Base-by-base conservation (phyloP, 2,329 filamentous ascomycete genomes). In the Ramichloridium luteum region DNA sequence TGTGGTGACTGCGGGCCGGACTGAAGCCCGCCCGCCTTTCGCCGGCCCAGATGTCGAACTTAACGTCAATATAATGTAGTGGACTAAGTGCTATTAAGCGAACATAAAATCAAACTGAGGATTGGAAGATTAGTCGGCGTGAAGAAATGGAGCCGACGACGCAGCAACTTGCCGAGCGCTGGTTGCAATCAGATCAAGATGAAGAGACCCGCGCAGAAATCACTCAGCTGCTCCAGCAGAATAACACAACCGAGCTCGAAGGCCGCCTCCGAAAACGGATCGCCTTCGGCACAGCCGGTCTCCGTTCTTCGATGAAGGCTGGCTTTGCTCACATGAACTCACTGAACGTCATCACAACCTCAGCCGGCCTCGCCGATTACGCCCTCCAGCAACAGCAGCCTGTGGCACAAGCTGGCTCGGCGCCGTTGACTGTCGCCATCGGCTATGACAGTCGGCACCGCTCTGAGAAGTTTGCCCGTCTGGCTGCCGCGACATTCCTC, bases 281-380 rank as follows among this genome's bases (percentile, higher is more conserved):
- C 37, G 63, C 70, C 27, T 77, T 77, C 42, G 72, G 72, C 14
- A 77, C 71, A 4, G 70, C 71, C 23, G 74, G 74, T 25, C 59
- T 78, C 6, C 63, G 74, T 27, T 71, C 70, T n/a, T 63, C 65
- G 22, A 78, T 78, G 74, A 67, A 72, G 44, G 73, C 72, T 27
- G 74, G 74, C 4, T 77, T 76, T 49, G 64, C 72, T 3, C 48
- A 55, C 32, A 57, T 58, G 53, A 58, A 58, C 37, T 38, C 41
- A 6, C 37, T 55, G 28, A 58, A 53, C 1, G 54, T 57, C 6
- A 47, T 58, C 1, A 52, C 77, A 54, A 70, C 74, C 25, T 75
- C 73, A 0, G 72, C 77, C 50, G 74, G 74, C n/a, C 57, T 77
- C 16, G 73, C 72, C 27, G 67, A 66, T 39, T 76, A 74, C 45